Base-by-base conservation (phyloP, 2,329 filamentous ascomycete species). In the Drechslerella dactyloides region DNA sequence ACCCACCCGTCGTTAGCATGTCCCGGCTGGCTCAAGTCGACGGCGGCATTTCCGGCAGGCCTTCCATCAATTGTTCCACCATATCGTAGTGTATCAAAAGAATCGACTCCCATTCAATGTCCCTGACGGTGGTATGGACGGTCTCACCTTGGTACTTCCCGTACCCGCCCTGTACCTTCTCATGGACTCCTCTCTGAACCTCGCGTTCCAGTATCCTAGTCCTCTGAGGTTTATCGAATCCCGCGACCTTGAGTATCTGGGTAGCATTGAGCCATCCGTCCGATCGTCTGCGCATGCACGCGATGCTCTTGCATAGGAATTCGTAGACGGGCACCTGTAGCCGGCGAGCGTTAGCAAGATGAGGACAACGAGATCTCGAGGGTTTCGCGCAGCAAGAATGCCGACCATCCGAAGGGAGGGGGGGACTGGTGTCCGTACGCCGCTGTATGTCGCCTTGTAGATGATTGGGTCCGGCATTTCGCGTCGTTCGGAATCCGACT, bases 241-340 rank as follows among this genome's bases (percentile, higher is more conserved):
- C 93, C 74, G 94, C 94, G 13, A 96, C 91, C 79, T 99, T 99
- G 54, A 99, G 83, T 70, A 99, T 97, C 79, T 99, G 94, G 60
- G 94, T 99, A n/a, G 94, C 94, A 83, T 99, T 99, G 82, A 99
- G 94, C 92, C 93, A 99, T 81, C 97, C 88, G 80, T 99, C 94
- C 59, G 87, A 86, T 70, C 93, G 88, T 56, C 94, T 87, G 80
- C 94, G 89, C 94, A 99, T 99, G 66, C 76, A 77, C 23, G 75
- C 97, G 90, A 90, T 97, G 91, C 77, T 89, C 86, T 78, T 89
- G 88, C 33, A 87, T 78, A 78, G 92, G 81, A 87, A 94, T 79
- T 97, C 94, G 79, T 94, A 97, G 10, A 97, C 93, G 37, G 93
- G 93, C 73, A 96, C 92, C 91, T 97, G 77, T 64, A 66, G 54